Evolutionary conservation across 2,329 filamentous ascomycete genomes (phyloP), one percentile per base, ranked within the genome.

Genomic region (Venturia carpophila): DNA sequence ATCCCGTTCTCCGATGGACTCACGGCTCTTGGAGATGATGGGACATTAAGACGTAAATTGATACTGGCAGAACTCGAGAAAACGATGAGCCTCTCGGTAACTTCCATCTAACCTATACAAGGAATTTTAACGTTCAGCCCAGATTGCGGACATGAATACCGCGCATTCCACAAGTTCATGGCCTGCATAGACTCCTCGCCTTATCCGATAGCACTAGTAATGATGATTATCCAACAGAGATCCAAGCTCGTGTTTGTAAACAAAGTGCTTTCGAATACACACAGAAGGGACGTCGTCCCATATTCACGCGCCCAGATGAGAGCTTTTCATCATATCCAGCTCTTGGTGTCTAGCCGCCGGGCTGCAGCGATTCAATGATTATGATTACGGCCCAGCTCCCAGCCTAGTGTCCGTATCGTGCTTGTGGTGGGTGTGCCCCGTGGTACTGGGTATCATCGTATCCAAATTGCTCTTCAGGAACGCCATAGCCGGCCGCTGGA

Each of bases 391-490:
- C 47, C 3, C 10, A 10, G 13, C 13, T 37, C 27, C 19, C 11
- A n/a, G 6, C 5, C 27, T 30, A 39, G 24, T 58, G 21, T 37
- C 17, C 17, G 52, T 37, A 58, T n/a, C 52, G 27, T 7, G 52
- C 52, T 58, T 37, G 52, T 37, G 52, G 27, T 58, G 52, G 52
- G 52, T 58, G 52, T 6, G 52, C 52, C 5, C 60, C 63, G 47
- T 49, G 37, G 27, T 64, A 64, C 19, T n/a, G 30, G 13, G 63
- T 64, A 43, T 64, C 63, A 27, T 64, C 63, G 68, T 79, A 79
- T 5, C 70, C 71, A 66, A 78, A 79, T 67, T 80, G 78, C 65
- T 73, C 73, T 43, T 77, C 76, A 0, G 77, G 77, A 60, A 77
- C 63, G 43, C 71, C 70, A 70, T 80, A 80, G 3, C 77, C 77